Evolutionary conservation across 2,329 filamentous ascomycete species (phyloP).

Genomic region (Chrysosporium queenslandicum): DNA sequence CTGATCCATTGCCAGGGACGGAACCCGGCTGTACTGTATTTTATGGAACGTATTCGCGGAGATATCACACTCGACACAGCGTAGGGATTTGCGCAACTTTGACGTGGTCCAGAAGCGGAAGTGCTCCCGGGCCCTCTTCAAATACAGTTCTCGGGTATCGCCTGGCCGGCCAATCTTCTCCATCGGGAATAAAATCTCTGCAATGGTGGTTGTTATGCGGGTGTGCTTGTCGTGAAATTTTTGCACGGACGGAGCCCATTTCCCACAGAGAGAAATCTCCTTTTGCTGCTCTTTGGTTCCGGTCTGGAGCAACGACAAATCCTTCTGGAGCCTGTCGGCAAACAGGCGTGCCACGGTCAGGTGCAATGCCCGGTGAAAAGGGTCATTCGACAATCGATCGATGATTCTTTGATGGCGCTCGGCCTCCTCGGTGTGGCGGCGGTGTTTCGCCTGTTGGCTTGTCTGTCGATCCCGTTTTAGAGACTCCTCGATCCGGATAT

Average conservation of each 20-base stretch:
- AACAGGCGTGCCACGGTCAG: slow-evolving; percentile 47
- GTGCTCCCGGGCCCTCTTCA: slow-evolving; percentile 45
- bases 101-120: slow-evolving; percentile 45
- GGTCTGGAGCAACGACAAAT: slow-evolving; percentile 37
- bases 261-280: slow-evolving; percentile 47
- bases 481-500: not conserved
- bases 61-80: slow-evolving; percentile 42
- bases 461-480: not conserved
- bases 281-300: slow-evolving; percentile 34
- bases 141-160: slow-evolving; percentile 40
- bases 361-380: slow-evolving; percentile 45
- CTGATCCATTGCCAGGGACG: slow-evolving; percentile 48
- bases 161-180: slow-evolving; percentile 27
- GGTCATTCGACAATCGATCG: slow-evolving; percentile 35
- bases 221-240: slow-evolving; percentile 51
- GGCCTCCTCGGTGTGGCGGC: slow-evolving; percentile 25
- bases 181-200: slow-evolving; percentile 44
- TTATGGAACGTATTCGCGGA: slow-evolving; percentile 44
- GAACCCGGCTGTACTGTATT: slow-evolving; percentile 50
- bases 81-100: slow-evolving; percentile 43
- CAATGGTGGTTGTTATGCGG: slow-evolving; percentile 47
- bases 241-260: slow-evolving; percentile 50
- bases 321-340: slow-evolving; percentile 44
- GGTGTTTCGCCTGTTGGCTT: not conserved
- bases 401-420: slow-evolving; percentile 36